These are phyloP conservation scores for Prunus mume DNA, from an alignment of 306 rosid genomes.

Conservation along the genomic window DNA sequence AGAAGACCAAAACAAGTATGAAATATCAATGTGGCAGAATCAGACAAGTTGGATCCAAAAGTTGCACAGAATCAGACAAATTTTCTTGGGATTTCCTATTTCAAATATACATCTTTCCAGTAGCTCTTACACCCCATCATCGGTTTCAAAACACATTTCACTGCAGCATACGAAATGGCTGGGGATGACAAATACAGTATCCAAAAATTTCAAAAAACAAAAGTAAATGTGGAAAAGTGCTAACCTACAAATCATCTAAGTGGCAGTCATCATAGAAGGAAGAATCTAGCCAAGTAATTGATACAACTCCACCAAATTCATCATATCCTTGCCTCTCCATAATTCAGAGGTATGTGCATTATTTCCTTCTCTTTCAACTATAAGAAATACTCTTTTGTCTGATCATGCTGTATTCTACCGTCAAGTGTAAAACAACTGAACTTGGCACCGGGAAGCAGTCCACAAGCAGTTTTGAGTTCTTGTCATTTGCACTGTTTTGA, in stretches of 20 bases:
- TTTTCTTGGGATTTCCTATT: conserved; percentile 11
- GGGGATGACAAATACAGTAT: conserved; percentile 12
- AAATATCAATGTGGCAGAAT: not conserved
- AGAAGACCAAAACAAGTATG: not conserved
- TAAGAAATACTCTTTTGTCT: conserved; percentile 9
- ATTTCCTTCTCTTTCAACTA: conserved; percentile 34
- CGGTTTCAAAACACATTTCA: conserved; percentile 24
- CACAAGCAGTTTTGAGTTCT: conserved; percentile 16
- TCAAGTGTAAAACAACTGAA: conserved; percentile 34
- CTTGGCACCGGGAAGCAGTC: conserved; percentile 26
- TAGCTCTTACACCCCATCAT: conserved; percentile 12
- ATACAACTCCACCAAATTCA: conserved; percentile 35
- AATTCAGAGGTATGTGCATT: conserved; percentile 28
- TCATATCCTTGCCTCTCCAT: conserved; percentile 25
- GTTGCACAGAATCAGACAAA: conserved; percentile 6
- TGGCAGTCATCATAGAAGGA: conserved; percentile 35
- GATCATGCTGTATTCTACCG: conserved; percentile 35
- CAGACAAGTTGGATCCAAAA: not conserved
- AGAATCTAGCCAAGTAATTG: conserved; percentile 24
- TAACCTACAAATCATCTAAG: conserved; percentile 31
- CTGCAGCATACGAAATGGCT: conserved; percentile 19
- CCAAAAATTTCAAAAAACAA: conserved; percentile 1
- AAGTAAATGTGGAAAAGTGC: conserved; percentile 18
- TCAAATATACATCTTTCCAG: conserved; percentile 16
- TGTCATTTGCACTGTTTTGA: conserved; percentile 81